These are phyloP conservation scores for Tylopilus rubrobrunneus DNA, from an alignment of 768 basidiomycete genomes.

Conservation along the genomic window DNA sequence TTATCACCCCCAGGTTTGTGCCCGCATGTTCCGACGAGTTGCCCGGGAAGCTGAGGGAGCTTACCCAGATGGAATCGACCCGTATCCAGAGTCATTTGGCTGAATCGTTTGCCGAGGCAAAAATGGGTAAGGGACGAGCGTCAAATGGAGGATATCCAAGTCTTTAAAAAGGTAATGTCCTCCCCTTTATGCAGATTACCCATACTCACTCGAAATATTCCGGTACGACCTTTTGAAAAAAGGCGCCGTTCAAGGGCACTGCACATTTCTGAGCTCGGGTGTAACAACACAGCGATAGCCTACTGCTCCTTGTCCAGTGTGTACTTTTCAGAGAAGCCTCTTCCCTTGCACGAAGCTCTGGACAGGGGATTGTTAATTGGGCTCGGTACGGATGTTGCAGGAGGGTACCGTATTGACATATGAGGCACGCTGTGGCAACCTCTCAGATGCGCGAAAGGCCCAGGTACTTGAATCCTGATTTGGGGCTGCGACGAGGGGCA, in stretches of 20 bases:
- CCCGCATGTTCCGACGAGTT: slow-evolving; percentile 81
- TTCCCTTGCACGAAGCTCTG: slow-evolving; percentile 70
- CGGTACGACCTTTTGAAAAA: slow-evolving; percentile 60
- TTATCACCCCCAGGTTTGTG: slow-evolving; percentile 86
- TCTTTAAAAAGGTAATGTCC: slow-evolving; percentile 60
- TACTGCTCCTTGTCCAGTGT: slow-evolving; percentile 89
- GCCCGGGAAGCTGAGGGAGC: slow-evolving; percentile 43
- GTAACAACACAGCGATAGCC: slow-evolving; percentile 59
- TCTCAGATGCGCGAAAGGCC: slow-evolving; percentile 66
- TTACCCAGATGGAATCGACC: slow-evolving; percentile 44
- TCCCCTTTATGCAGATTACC: neutral
- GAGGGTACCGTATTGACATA: slow-evolving; percentile 78
- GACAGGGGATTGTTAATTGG: slow-evolving; percentile 63
- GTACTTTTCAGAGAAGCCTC: slow-evolving; percentile 76
- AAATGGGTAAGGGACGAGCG: slow-evolving; percentile 61
- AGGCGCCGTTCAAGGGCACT: slow-evolving; percentile 81
- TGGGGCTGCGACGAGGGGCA: neutral
- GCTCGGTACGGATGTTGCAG: slow-evolving; percentile 82
- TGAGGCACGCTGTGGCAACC: slow-evolving; percentile 74
- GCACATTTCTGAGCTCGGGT: slow-evolving; percentile 66
- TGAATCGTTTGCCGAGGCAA: slow-evolving; percentile 72
- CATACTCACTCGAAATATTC: slow-evolving; percentile 8
- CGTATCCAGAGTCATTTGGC: slow-evolving; percentile 81
- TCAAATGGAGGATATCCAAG: slow-evolving; percentile 64
- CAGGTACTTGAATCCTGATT: slow-evolving; percentile 26